Conservation (phyloP, 805 yeast species). For the Candida odintsovae region DNA sequence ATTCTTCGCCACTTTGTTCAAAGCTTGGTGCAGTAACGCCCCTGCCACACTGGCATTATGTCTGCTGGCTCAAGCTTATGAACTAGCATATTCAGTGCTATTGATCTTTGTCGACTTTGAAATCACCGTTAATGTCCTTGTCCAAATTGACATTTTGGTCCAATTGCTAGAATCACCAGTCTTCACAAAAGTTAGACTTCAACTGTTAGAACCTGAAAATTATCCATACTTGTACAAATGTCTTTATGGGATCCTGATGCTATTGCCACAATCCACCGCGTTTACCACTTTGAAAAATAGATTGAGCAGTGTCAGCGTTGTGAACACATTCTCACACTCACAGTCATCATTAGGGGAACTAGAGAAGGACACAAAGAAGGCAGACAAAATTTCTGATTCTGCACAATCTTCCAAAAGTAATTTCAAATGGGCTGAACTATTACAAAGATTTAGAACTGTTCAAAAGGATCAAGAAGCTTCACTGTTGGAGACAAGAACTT, state of each 20-base stretch:
- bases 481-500: slow-evolving; percentile 11
- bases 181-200: slow-evolving; percentile 79
- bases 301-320: slow-evolving; percentile 43
- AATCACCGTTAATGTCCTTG: slow-evolving; percentile 66
- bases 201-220: slow-evolving; percentile 80
- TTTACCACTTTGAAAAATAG: slow-evolving; percentile 78
- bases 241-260: slow-evolving; percentile 87
- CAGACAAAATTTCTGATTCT: not conserved
- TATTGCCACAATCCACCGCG: slow-evolving; percentile 89
- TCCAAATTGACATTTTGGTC: slow-evolving; percentile 84
- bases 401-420: slow-evolving; percentile 14
- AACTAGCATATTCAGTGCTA: slow-evolving; percentile 77
- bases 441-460: slow-evolving; percentile 43
- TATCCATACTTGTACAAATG: slow-evolving; percentile 81
- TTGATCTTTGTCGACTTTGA: slow-evolving; percentile 80
- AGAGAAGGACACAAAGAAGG: not conserved
- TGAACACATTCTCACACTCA: slow-evolving; percentile 16
- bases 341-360: slow-evolving; percentile 3
- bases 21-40: slow-evolving; percentile 88
- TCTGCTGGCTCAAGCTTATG: slow-evolving; percentile 80
- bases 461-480: slow-evolving; percentile 36
- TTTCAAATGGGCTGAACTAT: slow-evolving; percentile 35
- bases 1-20: slow-evolving; percentile 71
- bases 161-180: slow-evolving; percentile 91
- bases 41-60: slow-evolving; percentile 86